Evolutionary conservation across 2,329 filamentous ascomycete species (phyloP), one percentile per base, ranked within the genome.

Genomic region (Beauveria sp.): DNA sequence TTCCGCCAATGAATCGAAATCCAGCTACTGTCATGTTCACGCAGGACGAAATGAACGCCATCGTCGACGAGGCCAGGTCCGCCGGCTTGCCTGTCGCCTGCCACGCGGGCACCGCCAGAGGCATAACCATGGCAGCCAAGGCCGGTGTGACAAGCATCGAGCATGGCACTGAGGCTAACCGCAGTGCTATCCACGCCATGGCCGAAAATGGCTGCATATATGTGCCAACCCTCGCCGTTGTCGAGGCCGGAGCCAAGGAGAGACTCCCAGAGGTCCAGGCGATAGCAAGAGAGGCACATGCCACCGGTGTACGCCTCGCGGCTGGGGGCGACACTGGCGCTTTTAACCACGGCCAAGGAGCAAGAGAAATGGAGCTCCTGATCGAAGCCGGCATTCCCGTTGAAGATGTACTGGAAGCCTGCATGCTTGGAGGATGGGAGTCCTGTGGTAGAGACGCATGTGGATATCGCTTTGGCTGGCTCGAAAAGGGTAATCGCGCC

Each of bases 281-380:
- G 2, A 73, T 77, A 31, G 75, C 75, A 0, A 80, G 78, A 66
- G 69, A 67, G 20, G 82, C 80, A 0, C 75, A 73, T 61, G 75
- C 80, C 5, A 59, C 69, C 10, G 82, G 82, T 0, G 75, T 84
- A 20, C 76, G 77, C 56, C 64, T 85, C 10, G 82, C 80, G 0
- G 75, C 76, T 10, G 82, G 82, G 0, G 81, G 81, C 0, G 81
- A 84, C 62, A 84, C 81, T 0, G 82, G 82, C 1, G 76, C 80
- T 0, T 79, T 81, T 62, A 70, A 79, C 3, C 82, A 85, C 60
- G 82, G 82, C 0, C 74, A 83, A 18, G 81, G 81, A 59, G 78
- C 69, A 0, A 68, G 81, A 3, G 82, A 85, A 68, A 66, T 84
- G 62, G 82, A 85, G 68, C 69, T 85, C n/a, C 74, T 85, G 73